Evolutionary conservation across 2,329 filamentous ascomycete genomes (phyloP).

Genomic region (Colletotrichum shisoi): DNA sequence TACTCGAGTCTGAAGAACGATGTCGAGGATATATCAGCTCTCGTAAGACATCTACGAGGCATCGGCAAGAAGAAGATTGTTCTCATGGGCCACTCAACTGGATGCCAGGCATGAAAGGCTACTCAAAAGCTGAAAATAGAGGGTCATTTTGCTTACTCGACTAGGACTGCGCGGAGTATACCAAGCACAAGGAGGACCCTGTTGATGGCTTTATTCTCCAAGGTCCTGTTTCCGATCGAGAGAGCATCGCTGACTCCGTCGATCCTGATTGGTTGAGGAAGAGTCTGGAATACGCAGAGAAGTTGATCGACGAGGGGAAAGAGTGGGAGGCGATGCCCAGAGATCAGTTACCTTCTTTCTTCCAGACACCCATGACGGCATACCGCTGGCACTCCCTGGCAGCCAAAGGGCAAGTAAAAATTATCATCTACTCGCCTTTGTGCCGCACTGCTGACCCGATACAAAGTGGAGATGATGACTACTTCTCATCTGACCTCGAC

Average conservation of each 20-base stretch:
- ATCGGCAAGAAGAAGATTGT: constrained; percentile 62
- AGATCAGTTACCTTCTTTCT: constrained; percentile 52
- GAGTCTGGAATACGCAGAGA: constrained; percentile 58
- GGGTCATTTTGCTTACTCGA: constrained; percentile 19
- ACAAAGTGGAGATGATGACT: constrained; percentile 77
- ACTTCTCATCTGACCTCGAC: constrained; percentile 81
- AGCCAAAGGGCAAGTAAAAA: constrained; percentile 57
- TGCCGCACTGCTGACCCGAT: neutral
- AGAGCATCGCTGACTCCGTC: constrained; percentile 63
- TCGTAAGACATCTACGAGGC: constrained; percentile 63
- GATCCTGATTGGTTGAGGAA: constrained; percentile 54
- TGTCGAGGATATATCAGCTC: constrained; percentile 60
- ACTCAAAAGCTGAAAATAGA: neutral
- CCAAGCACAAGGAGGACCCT: constrained; percentile 54
- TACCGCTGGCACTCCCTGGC: constrained; percentile 62
- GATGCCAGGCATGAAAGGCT: constrained; percentile 57
- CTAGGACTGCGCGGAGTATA: constrained; percentile 66
- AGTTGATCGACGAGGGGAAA: constrained; percentile 63
- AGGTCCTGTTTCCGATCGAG: constrained; percentile 79
- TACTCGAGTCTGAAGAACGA: constrained; percentile 60
- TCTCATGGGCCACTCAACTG: constrained; percentile 67
- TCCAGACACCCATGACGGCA: constrained; percentile 59
- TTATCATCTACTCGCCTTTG: neutral
- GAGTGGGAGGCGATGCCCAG: constrained; percentile 63
- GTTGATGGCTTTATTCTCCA: constrained; percentile 83